Evolutionary conservation across 306 rosid species (phyloP).

Genomic region (Inga laurina): DNA sequence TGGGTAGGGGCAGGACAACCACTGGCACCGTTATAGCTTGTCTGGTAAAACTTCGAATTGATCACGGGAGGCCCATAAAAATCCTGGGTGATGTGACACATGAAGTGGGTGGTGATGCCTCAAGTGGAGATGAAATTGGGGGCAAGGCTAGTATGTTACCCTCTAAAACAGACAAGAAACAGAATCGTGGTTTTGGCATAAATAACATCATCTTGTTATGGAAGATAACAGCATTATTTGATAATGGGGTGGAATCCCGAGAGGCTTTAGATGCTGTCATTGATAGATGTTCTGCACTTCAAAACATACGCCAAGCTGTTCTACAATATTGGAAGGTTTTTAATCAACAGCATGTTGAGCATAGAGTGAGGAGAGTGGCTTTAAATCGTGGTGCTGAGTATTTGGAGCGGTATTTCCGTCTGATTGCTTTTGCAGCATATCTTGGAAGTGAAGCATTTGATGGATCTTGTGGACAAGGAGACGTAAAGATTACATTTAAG

Average conservation of each 20-base stretch:
- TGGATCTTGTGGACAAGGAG: constrained; percentile 78
- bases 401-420: constrained; percentile 86
- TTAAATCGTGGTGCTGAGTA: constrained; percentile 89
- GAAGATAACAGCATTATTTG: constrained; percentile 87
- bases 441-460: constrained; percentile 94
- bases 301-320: constrained; percentile 92
- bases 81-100: constrained; percentile 49
- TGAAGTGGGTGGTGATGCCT: constrained; percentile 57
- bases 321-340: constrained; percentile 72
- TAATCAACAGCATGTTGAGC: constrained; percentile 89
- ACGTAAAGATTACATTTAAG: constrained; percentile 73
- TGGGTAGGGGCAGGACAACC: constrained; percentile 96
- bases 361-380: constrained; percentile 89
- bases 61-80: constrained; percentile 81
- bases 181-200: constrained; percentile 75
- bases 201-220: constrained; percentile 85
- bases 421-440: constrained; percentile 94
- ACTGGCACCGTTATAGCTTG: constrained; percentile 95
- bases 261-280: constrained; percentile 88
- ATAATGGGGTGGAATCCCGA: constrained; percentile 88
- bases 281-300: constrained; percentile 91
- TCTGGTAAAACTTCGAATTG: constrained; percentile 83
- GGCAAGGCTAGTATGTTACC: constrained; percentile 38
- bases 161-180: constrained; percentile 45
- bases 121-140: constrained; percentile 77